These are phyloP conservation scores for Tripidium arundinaceum DNA, from an alignment of 202 grass and related monocot species.

Conservation along the genomic window DNA sequence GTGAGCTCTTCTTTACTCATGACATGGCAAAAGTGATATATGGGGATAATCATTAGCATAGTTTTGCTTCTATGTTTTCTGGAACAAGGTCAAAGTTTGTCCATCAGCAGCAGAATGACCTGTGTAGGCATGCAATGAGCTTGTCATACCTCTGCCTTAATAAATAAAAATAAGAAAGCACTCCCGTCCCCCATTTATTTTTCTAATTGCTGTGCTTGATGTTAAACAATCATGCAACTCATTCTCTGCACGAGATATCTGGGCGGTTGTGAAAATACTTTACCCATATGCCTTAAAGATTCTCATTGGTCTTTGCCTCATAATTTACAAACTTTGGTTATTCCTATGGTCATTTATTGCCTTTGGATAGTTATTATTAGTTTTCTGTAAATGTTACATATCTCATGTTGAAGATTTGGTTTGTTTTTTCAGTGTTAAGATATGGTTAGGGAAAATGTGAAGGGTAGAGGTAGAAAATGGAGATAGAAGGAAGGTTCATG, in stretches of 20 bases:
- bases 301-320: background rate
- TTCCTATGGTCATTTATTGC: too few species aligned
- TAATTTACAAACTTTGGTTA: background rate
- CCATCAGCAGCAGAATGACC: background rate
- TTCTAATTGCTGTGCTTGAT: background rate
- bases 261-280: background rate
- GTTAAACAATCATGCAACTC: background rate
- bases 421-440: slow-evolving; percentile 66
- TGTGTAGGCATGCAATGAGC: background rate
- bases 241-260: background rate
- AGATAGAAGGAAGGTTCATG: background rate
- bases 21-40: background rate
- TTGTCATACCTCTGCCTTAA: background rate
- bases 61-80: slow-evolving; percentile 10
- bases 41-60: slow-evolving; percentile 13
- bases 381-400: slow-evolving; percentile 28
- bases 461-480: background rate
- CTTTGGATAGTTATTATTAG: background rate
- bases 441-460: slow-evolving; percentile 53
- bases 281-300: background rate
- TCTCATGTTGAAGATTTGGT: slow-evolving; percentile 17
- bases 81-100: background rate
- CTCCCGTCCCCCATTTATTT: background rate
- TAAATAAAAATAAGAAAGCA: background rate
- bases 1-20: background rate